Conservation (phyloP, 768 basidiomycete species). For the Serendipita sp. region DNA sequence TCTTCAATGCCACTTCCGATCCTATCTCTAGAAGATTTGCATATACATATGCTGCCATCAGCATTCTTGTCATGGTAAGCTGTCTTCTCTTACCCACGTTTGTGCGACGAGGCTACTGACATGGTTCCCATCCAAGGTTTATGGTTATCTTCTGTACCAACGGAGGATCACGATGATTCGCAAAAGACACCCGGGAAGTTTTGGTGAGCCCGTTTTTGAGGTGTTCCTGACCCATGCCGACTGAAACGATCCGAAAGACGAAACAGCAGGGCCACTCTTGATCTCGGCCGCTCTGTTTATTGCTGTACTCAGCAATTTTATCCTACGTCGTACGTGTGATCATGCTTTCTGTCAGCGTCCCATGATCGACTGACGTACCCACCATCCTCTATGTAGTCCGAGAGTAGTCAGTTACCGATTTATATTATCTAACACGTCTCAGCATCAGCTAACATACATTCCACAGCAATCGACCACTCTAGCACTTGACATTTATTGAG, state of each 20-base stretch:
- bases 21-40: constrained; percentile 59
- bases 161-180: constrained; percentile 82
- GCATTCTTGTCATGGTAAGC: constrained; percentile 47
- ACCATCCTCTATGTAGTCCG: too few species aligned
- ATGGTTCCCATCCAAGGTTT: constrained; percentile 33
- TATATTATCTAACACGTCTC: too few species aligned
- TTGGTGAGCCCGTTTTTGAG: constrained; percentile 38
- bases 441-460: too few species aligned
- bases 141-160: constrained; percentile 78
- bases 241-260: constrained; percentile 32
- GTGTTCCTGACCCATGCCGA: constrained; percentile 4
- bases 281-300: constrained; percentile 73
- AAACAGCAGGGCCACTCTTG: constrained; percentile 64
- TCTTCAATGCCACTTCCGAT: constrained; percentile 75
- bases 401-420: too few species aligned
- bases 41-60: constrained; percentile 66
- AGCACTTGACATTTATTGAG: too few species aligned
- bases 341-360: too few species aligned
- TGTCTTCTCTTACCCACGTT: neutral
- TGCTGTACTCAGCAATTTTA: constrained; percentile 76
- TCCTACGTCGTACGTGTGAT: constrained; percentile 53
- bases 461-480: too few species aligned
- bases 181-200: constrained; percentile 68
- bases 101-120: too few species aligned
- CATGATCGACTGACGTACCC: too few species aligned